Evolutionary conservation across 371 early-diverging fungal species (phyloP), one percentile per base, ranked within the genome.

Genomic region (Apophysomyces variabilis): DNA sequence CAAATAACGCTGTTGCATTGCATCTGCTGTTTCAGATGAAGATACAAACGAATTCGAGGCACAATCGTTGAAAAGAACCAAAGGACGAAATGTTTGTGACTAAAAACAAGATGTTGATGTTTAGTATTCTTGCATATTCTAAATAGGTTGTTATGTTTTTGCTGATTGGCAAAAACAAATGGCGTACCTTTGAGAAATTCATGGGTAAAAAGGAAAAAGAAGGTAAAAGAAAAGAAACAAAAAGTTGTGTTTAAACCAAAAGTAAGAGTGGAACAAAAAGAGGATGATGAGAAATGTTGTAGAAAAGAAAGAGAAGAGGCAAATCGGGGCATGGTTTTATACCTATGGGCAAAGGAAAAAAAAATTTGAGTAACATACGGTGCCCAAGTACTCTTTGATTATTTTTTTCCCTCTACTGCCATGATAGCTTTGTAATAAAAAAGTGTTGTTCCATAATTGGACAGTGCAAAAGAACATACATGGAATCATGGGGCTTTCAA

Each of bases 41-140:
- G 62, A 32, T 14, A 59, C 36, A 4, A 66, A 38, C 1, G 60
- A 47, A 32, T 47, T 66, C 8, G 66, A 63, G 11, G 70, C 66
- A 6, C 59, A 56, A 38, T 72, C 72, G 63, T 72, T 62, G n/a
- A 60, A 72, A 12, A 72, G 26, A n/a, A 72, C 68, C 7, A 72
- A 14, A 8, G 72, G 72, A 50, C 61, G 46, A 60, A 72, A 72
- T 14, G 43, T 43, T 39, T 61, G 71, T 41, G 18, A 18, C 21
- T 68, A 57, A 36, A 36, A 26, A 63, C 38, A 38, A 63, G 36
- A 47, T 4, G 36, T 16, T 12, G 26, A 46, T 46, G n/a, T 35
- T 37, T 37, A 38, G 16, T 8, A n/a, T 45, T 18, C 61, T 12
- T 61, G 16, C 35, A 18, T 18, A 26, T n/a, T 7, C 14, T 21